Percentiles rank a stretch among this genome's conserved stretches.
phyloP scores from a whole-genome alignment of 1,284 basidiomycete genomes.

The Ceratobasidium sp. region DNA sequence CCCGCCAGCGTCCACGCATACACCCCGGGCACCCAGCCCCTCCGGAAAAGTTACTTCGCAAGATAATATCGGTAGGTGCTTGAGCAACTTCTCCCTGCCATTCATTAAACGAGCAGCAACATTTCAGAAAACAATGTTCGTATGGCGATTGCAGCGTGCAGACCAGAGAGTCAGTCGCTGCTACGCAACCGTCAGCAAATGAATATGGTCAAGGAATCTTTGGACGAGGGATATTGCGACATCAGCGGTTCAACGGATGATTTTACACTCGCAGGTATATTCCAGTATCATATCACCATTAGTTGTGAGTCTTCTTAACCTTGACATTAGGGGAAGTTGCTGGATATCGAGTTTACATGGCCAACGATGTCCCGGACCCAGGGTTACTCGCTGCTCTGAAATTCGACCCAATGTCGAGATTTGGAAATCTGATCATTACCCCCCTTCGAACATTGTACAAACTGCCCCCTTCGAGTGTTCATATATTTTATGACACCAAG shows the following conservation, averaged over 20 bases:
- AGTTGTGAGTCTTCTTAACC: background rate
- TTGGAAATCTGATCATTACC: conserved; percentile 68
- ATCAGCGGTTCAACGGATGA: conserved; percentile 73
- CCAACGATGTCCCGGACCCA: conserved; percentile 68
- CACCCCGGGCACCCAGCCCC: conserved; percentile 20
- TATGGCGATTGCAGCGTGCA: conserved; percentile 80
- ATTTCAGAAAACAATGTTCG: conserved; percentile 56
- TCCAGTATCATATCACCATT: background rate
- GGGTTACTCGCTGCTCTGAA: conserved; percentile 59
- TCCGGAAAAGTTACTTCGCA: conserved; percentile 41
- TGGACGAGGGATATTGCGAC: conserved; percentile 86
- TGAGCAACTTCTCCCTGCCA: background rate
- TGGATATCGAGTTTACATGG: conserved; percentile 70
- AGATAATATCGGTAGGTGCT: conserved; percentile 41
- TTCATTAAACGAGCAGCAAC: background rate
- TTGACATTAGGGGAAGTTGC: conserved; percentile 39
- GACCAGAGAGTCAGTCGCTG: conserved; percentile 71
- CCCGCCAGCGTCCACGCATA: background rate
- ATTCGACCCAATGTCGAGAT: conserved; percentile 69
- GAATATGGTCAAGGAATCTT: conserved; percentile 76
- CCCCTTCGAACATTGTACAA: conserved; percentile 68
- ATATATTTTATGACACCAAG: conserved; percentile 85
- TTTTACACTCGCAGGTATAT: conserved; percentile 67
- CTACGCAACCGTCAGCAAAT: conserved; percentile 73
- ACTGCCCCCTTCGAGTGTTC: conserved; percentile 74